Base-by-base conservation (phyloP, 139 green algal genomes). In the Trebouxia sp. region DNA sequence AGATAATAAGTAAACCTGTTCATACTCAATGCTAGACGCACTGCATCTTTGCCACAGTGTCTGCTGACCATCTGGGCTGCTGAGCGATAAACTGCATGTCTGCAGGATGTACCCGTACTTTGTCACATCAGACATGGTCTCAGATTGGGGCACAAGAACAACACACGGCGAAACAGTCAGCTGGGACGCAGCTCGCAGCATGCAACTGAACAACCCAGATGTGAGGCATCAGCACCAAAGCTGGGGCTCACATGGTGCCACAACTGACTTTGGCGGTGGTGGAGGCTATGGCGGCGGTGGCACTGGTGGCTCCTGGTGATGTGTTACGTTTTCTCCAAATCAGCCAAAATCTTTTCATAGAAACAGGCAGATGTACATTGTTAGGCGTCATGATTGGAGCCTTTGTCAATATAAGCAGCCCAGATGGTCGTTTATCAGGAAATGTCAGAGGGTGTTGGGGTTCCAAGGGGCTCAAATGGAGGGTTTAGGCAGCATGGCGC, bases 71-170 rank as follows among this genome's bases (percentile, higher is more conserved):
- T n/a, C n/a, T n/a, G n/a, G n/a, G n/a, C n/a, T n/a, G n/a, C n/a
- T n/a, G n/a, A n/a, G n/a, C n/a, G n/a, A n/a, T n/a, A n/a, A n/a
- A n/a, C n/a, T n/a, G n/a, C n/a, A n/a, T 11, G 26, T 26, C 0
- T 77, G 72, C 72, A 79, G 72, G 72, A 41, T 79, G 43, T 79
- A 79, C 47, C 72, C 72, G 17, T 65, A 62, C 32, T 65, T 32
- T 42, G 45, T 79, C 47, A 79, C 45, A 0, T 14, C 12, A n/a
- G 45, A 79, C 47, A 79, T 79, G 72, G 30, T 79, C 12, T 30
- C 32, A 53, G 48, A 42, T 22, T 79, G 72, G 72, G 48, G 42
- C 14, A 42, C 17, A 14, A 9, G 22, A 28, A 65, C 72, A 26
- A 37, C 32, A n/a, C 72, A 79, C 9, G 43, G 45, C 5, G 14